phyloP scores from a whole-genome alignment of 1,284 basidiomycete genomes.

The Laetiporus sulphureus region DNA sequence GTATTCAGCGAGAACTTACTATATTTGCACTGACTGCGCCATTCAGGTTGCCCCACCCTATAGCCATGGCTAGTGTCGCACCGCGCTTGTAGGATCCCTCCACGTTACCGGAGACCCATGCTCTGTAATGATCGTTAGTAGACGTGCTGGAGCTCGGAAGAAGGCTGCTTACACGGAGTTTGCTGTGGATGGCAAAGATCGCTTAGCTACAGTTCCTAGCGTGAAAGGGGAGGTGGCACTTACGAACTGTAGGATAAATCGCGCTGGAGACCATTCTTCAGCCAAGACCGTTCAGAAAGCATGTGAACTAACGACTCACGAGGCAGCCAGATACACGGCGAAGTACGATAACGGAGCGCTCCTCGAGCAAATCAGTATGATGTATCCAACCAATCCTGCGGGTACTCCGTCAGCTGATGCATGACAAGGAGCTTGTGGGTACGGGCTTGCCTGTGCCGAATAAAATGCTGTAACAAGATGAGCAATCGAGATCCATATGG shows the following conservation, averaged over 20 bases:
- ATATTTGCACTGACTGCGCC: conserved; percentile 68
- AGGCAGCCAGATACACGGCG: conserved; percentile 40
- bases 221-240: conserved; percentile 19
- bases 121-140: conserved; percentile 20
- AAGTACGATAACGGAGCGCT: conserved; percentile 39
- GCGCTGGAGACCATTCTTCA: conserved; percentile 22
- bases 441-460: conserved; percentile 16
- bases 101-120: conserved; percentile 45
- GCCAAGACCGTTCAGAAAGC: neutral
- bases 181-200: no score
- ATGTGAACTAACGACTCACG: conserved; percentile 27
- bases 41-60: conserved; percentile 63
- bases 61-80: conserved; percentile 65
- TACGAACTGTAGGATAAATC: conserved; percentile 43
- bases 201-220: no score
- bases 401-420: no score
- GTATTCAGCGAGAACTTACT: conserved; percentile 30
- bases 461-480: conserved; percentile 1
- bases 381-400: conserved; percentile 41
- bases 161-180: conserved; percentile 37
- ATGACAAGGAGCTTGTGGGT: neutral
- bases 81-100: conserved; percentile 70
- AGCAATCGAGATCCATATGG: neutral
- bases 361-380: conserved; percentile 41
- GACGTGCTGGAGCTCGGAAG: neutral